phyloP scores from a whole-genome alignment of 1,284 basidiomycete species.

The Pyrrhoderma noxium region DNA sequence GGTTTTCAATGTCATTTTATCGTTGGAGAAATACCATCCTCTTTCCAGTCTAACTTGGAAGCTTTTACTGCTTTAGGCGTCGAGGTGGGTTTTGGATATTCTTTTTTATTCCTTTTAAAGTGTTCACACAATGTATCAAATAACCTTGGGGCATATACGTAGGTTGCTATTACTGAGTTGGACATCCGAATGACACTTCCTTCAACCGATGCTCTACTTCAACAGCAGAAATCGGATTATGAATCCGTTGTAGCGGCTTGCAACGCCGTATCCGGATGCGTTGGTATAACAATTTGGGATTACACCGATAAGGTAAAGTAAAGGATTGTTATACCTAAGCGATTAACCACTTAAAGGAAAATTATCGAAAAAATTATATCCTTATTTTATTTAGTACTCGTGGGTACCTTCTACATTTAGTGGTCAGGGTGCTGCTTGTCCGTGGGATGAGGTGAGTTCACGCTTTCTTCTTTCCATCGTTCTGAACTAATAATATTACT shows the following conservation, averaged over 20 bases:
- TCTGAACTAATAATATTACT: not conserved
- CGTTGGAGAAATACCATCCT: conserved; percentile 37
- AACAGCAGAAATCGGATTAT: conserved; percentile 44
- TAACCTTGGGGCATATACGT: too few species aligned
- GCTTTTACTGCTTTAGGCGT: conserved; percentile 43
- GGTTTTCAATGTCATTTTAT: conserved; percentile 46
- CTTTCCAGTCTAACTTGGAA: conserved; percentile 35
- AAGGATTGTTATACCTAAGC: too few species aligned
- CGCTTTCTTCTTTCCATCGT: too few species aligned
- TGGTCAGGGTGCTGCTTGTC: conserved; percentile 22
- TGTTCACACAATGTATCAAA: too few species aligned
- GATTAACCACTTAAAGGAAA: too few species aligned
- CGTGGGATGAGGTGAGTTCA: conserved; percentile 21
- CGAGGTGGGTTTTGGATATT: conserved; percentile 29
- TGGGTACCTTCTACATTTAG: conserved; percentile 22
- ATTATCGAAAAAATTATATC: too few species aligned
- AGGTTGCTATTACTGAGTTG: conserved; percentile 43
- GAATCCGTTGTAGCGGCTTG: conserved; percentile 39
- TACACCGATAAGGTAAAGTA: conserved; percentile 35
- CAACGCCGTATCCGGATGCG: conserved; percentile 33
- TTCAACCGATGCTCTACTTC: conserved; percentile 37
- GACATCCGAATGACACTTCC: conserved; percentile 48
- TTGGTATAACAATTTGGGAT: conserved; percentile 40
- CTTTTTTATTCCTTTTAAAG: not conserved
- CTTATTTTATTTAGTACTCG: too few species aligned